Base-by-base conservation (phyloP, 257 asterid genomes). In the Capsicum rhomboideum region DNA sequence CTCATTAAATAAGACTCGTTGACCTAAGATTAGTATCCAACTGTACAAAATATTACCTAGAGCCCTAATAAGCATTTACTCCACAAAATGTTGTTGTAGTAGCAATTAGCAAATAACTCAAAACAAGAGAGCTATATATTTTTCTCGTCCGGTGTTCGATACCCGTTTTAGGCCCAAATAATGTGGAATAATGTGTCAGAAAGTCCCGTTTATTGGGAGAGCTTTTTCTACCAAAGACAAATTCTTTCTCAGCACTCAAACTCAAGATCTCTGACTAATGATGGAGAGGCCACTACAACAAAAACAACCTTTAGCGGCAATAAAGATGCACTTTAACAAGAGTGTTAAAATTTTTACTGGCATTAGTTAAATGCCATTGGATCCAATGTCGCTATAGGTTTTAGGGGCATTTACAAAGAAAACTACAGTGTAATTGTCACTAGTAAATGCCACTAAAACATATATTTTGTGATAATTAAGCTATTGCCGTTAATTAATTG, bases 201-300 rank as follows among this genome's bases (percentile, higher is more conserved):
- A 61, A 61, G 4, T 61, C 37, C 4, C 1, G n/a, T n/a, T 1
- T 23, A 23, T 61, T 23, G 0, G 2, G 0, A 52, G 10, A 54
- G 21, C 2, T 29, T 29, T n/a, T 16, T 29, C 3, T 14, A 7
- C 13, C 11, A 7, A 66, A 14, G 6, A 7, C 0, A 1, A 29
- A 12, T 14, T 29, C 0, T 14, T 66, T 66, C 21, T 6, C 10
- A 63, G 1, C 2, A 13, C 5, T 26, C 20, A 28, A 63, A 28
- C 17, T 29, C 7, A 0, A 66, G 0, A 66, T 29, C 0, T 12
- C 2, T 13, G 0, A 6, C 7, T 6, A 63, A 26, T 0, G 0
- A 63, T 26, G 44, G 10, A 40, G 40, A 34, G n/a, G n/a, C n/a
- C n/a, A n/a, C n/a, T n/a, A n/a, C n/a, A n/a, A n/a, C n/a, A n/a